These are phyloP conservation scores for Boletus huronensis DNA, from an alignment of 768 basidiomycete species.

Conservation along the genomic window DNA sequence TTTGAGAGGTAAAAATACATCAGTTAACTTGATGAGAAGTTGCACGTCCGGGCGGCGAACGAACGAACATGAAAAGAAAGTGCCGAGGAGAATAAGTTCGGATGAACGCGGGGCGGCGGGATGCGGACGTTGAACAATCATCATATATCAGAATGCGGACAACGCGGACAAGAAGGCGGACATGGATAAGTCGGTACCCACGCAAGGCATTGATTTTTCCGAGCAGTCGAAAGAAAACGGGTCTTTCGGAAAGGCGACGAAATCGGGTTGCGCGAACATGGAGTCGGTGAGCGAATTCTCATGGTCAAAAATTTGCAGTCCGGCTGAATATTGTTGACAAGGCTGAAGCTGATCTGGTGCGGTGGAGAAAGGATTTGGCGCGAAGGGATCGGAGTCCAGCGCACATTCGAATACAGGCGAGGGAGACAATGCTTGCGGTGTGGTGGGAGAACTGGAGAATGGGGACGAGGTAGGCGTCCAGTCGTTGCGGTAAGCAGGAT, in stretches of 20 bases:
- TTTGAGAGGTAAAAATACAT: slow-evolving; percentile 28
- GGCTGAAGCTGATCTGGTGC: slow-evolving; percentile 9
- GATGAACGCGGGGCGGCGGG: slow-evolving; percentile 5
- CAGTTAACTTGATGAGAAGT: slow-evolving; percentile 7
- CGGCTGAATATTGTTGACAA: slow-evolving; percentile 22
- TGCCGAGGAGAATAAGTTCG: slow-evolving; percentile 2
- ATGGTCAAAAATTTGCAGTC: slow-evolving; percentile 19
- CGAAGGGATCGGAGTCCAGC: slow-evolving; percentile 21
- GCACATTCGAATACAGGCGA: slow-evolving; percentile 23
- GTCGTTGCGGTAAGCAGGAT: slow-evolving; percentile 36
- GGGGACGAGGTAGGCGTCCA: slow-evolving; percentile 46
- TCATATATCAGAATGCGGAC: slow-evolving; percentile 25
- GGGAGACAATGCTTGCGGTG: slow-evolving; percentile 38
- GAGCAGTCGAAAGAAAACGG: slow-evolving; percentile 24
- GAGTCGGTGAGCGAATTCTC: slow-evolving; percentile 11
- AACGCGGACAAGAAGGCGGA: slow-evolving; percentile 32
- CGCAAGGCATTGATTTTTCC: slow-evolving; percentile 19
- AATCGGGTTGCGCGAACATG: slow-evolving; percentile 21
- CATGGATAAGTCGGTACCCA: slow-evolving; percentile 30
- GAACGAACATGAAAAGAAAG: slow-evolving; percentile 2
- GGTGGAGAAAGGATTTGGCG: slow-evolving; percentile 18
- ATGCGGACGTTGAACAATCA: background rate
- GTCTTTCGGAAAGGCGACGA: slow-evolving; percentile 22
- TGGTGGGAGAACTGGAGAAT: slow-evolving; percentile 41
- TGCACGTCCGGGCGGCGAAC: background rate